phyloP scores from a whole-genome alignment of 2,329 filamentous ascomycete species.

The Beauveria medogensis region DNA sequence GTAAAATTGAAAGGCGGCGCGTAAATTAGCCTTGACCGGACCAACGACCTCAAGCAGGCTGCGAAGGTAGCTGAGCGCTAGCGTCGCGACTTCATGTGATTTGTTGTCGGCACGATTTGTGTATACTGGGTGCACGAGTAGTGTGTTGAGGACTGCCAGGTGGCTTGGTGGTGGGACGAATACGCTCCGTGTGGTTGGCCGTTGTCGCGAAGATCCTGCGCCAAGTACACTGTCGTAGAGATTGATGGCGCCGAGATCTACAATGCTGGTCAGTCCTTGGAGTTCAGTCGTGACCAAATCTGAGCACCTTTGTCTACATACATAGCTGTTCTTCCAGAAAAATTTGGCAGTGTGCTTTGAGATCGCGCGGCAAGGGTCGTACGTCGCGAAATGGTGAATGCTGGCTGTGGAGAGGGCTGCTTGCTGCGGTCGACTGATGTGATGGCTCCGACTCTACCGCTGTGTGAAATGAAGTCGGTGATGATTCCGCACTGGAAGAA shows the following conservation, averaged over 20 bases:
- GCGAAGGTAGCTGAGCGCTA: conserved; percentile 63
- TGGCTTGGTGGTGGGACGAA: conserved; percentile 63
- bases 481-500: conserved; percentile 21
- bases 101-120: conserved; percentile 62
- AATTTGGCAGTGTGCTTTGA: conserved; percentile 59
- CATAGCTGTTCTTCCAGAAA: conserved; percentile 70
- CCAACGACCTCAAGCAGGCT: conserved; percentile 58
- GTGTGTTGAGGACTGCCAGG: conserved; percentile 67
- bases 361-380: conserved; percentile 50
- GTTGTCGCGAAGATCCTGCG: conserved; percentile 35
- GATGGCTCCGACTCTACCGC: conserved; percentile 20
- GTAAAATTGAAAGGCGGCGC: conserved; percentile 64
- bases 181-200: conserved; percentile 32
- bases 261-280: background rate
- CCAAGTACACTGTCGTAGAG: conserved; percentile 58
- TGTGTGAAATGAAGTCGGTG: conserved; percentile 28
- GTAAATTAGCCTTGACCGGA: conserved; percentile 60
- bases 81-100: conserved; percentile 56
- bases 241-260: conserved; percentile 42
- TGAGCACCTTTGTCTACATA: conserved; percentile 25
- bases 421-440: conserved; percentile 27
- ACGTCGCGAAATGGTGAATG: conserved; percentile 43
- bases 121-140: conserved; percentile 72
- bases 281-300: background rate
- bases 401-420: conserved; percentile 24